Base-by-base conservation (phyloP, 768 basidiomycete species). In the Panaeolus papilionaceus region DNA sequence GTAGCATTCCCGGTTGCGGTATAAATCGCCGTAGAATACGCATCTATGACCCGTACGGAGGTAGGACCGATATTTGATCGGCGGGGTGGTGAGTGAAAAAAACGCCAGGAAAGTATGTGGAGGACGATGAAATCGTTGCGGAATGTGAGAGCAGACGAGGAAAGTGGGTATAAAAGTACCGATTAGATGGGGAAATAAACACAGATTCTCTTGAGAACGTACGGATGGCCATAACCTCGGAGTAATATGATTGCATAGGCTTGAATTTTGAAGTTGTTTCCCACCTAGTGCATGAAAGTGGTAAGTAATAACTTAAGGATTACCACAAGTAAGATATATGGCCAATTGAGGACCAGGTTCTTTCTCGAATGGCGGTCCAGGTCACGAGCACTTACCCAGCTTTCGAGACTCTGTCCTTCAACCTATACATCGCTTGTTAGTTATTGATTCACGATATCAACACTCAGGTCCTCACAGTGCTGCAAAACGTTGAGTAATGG, bases 21-120 rank as follows among this genome's bases (percentile, higher is more conserved):
- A 93, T 16, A 94, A 73, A 75, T 95, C 93, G 6, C 92, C 93
- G 69, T 94, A 94, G 76, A 94, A 95, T n/a, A 94, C 88, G 71
- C 93, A 95, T 45, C 93, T 95, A 64, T 38, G 67, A 18, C 4
- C 54, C 54, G 54, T 28, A 12, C 54, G 54, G 54, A 7, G 28
- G 54, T 33, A 12, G 54, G 33, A 58, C 3, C 28, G 6, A 16
- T 33, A 16, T 28, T 28, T 37, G 54, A 58, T 58, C 45, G 26
- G n/a, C 20, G 47, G 26, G 33, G 9, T 12, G 0, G 18, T 67
- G 62, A 26, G 61, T 28, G 38, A 28, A 45, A 23, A 23, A 62
- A 62, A n/a, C 5, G 20, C 61, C 64, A 66, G 18, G 37, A 38
- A 37, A 63, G 65, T 40, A 62, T 58, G 4, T 14, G 26, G 20